These are phyloP conservation scores for Whalleya microplaca DNA, from an alignment of 2,329 filamentous ascomycete genomes.

Conservation along the genomic window DNA sequence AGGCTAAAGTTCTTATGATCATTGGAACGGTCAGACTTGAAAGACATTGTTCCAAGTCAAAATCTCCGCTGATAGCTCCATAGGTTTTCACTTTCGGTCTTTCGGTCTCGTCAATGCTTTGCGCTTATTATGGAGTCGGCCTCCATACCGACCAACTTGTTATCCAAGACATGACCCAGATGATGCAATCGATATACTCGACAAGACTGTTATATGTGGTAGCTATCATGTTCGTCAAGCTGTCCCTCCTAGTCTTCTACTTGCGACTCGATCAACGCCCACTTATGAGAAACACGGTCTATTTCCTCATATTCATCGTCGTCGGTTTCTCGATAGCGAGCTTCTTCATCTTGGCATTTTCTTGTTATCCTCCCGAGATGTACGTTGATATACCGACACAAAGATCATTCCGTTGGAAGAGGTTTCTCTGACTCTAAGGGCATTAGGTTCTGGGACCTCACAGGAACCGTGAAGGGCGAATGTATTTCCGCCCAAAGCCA, in stretches of 20 bases:
- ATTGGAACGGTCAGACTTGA: constrained; percentile 6
- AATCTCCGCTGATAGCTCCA: not conserved
- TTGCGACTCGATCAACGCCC: constrained; percentile 12
- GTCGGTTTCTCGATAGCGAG: constrained; percentile 12
- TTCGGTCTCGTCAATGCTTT: constrained; percentile 10
- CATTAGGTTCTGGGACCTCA: constrained; percentile 10
- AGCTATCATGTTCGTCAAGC: constrained; percentile 16
- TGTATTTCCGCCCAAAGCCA: constrained; percentile 9
- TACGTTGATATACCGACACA: not conserved
- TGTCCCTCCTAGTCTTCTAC: constrained; percentile 16
- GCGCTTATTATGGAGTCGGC: constrained; percentile 14
- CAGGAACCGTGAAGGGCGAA: constrained; percentile 3
- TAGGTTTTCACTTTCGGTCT: constrained; percentile 15
- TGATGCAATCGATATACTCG: constrained; percentile 15
- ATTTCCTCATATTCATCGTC: constrained; percentile 9
- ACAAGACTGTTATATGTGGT: constrained; percentile 13
- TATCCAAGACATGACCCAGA: constrained; percentile 3
- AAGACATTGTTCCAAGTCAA: not conserved
- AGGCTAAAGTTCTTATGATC: constrained; percentile 9
- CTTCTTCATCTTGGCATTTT: constrained; percentile 7
- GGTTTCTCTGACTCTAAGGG: not conserved
- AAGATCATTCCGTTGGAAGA: not conserved
- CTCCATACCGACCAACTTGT: constrained; percentile 2
- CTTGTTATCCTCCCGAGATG: constrained; percentile 11
- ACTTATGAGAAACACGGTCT: constrained; percentile 14